phyloP scores from a whole-genome alignment of 2,329 filamentous ascomycete genomes.

The Atkinsonella hypoxylon region DNA sequence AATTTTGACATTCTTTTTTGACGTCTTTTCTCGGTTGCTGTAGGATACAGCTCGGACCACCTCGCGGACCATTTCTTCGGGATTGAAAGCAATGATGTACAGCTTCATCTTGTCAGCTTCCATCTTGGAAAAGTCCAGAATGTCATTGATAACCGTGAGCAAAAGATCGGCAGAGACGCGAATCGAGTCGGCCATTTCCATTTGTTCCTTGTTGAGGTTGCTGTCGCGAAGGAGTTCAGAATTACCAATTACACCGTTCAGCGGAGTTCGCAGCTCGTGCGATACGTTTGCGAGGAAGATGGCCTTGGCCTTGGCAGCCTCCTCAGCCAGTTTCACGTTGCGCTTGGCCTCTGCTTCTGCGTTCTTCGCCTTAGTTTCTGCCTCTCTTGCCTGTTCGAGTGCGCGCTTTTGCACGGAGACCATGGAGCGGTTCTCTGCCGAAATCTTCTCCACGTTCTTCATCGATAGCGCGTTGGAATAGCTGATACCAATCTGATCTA shows the following conservation, averaged over 20 bases:
- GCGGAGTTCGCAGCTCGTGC: slow-evolving; percentile 69
- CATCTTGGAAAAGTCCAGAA: slow-evolving; percentile 89
- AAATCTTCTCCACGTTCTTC: slow-evolving; percentile 64
- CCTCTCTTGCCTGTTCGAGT: slow-evolving; percentile 57
- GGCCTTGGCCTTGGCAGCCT: slow-evolving; percentile 71
- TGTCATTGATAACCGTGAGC: slow-evolving; percentile 90
- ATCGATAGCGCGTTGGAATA: slow-evolving; percentile 57
- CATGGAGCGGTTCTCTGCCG: slow-evolving; percentile 68
- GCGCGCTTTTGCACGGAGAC: slow-evolving; percentile 65
- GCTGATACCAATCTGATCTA: slow-evolving; percentile 67
- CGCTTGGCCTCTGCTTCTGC: slow-evolving; percentile 66
- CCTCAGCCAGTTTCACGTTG: slow-evolving; percentile 71
- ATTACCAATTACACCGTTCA: slow-evolving; percentile 84
- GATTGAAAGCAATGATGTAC: slow-evolving; percentile 58
- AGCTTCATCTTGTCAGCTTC: slow-evolving; percentile 81
- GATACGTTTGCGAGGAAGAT: slow-evolving; percentile 74
- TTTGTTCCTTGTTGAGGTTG: slow-evolving; percentile 60
- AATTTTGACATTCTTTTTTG: slow-evolving; percentile 50
- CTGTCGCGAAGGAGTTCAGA: slow-evolving; percentile 73
- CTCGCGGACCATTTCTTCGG: slow-evolving; percentile 54
- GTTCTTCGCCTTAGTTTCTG: slow-evolving; percentile 64
- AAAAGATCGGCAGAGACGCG: slow-evolving; percentile 76
- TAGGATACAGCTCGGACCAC: slow-evolving; percentile 55
- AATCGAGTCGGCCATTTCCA: slow-evolving; percentile 80
- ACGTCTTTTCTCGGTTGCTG: slow-evolving; percentile 51